Conservation (phyloP, 495 filamentous ascomycete species). For the Lasiosphaeria miniovina region DNA sequence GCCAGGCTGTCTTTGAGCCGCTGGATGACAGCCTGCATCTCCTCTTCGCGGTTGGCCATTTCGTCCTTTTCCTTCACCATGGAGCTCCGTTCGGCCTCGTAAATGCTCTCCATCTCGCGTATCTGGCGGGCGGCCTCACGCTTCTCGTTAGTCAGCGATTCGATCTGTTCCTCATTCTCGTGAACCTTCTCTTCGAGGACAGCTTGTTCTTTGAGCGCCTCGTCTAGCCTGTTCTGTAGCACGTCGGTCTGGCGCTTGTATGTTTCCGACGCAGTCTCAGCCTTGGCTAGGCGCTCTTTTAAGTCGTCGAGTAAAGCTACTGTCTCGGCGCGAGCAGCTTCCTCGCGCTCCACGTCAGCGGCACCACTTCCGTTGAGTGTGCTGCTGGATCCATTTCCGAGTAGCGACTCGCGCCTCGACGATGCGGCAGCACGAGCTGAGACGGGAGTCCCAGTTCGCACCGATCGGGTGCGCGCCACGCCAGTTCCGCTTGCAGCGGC, state of each 20-base stretch:
- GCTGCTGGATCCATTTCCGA: constrained; percentile 51
- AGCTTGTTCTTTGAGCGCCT: constrained; percentile 75
- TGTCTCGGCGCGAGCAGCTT: constrained; percentile 60
- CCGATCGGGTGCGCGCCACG: constrained; percentile 48
- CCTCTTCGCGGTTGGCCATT: constrained; percentile 75
- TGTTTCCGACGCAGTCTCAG: constrained; percentile 75
- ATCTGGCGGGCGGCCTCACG: constrained; percentile 74
- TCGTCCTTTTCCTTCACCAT: constrained; percentile 91
- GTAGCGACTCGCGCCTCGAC: constrained; percentile 59
- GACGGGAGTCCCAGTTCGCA: constrained; percentile 56
- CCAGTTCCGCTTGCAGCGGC: constrained; percentile 26
- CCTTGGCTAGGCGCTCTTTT: constrained; percentile 73
- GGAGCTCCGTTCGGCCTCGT: constrained; percentile 82
- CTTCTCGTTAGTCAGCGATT: constrained; percentile 74
- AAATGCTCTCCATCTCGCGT: constrained; percentile 83
- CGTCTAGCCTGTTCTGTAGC: constrained; percentile 81
- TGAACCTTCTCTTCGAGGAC: constrained; percentile 82
- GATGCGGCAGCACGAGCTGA: constrained; percentile 64
- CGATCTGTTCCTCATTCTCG: constrained; percentile 76
- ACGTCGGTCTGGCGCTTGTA: constrained; percentile 80
- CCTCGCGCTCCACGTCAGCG: constrained; percentile 53
- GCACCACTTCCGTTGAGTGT: constrained; percentile 47
- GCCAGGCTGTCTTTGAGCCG: constrained; percentile 82
- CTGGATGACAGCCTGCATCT: constrained; percentile 83
- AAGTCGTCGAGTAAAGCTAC: constrained; percentile 81